Base-by-base conservation (phyloP, 129 eudicot species). In the Artemisia argyi region DNA sequence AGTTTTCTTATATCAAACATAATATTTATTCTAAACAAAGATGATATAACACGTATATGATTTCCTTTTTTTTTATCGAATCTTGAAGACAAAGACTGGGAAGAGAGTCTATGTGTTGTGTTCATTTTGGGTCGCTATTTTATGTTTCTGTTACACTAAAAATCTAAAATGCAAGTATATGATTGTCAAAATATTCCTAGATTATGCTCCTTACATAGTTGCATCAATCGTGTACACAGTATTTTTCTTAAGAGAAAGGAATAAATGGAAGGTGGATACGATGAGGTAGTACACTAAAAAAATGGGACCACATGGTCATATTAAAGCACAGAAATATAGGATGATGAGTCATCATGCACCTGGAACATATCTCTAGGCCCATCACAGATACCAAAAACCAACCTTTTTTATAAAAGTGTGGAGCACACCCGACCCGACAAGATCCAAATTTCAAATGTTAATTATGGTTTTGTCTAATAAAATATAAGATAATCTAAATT, bases 331-430 rank as follows among this genome's bases (percentile, higher is more conserved):
- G 15, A 63, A 63, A 39, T 63, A n/a, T 16, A 63, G 68, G 68
- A 63, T 7, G 68, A 63, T 63, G 68, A 63, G 68, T 63, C 68
- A 63, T 44, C 68, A 63, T 39, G 51, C 51, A 63, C 68, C 50
- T 39, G 68, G 28, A 63, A 63, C 26, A 39, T 39, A 63, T 63
- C 68, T 39, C 28, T 39, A 35, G 52, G n/a, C 68, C n/a, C 68
- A 5, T 30, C 26, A 61, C 22, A 11, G 57, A 12, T 11, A 13
- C 6, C 14, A 12, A 35, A 63, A 63, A 24, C 66, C 66, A 12
- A 60, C 18, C 47, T 2, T 61, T 61, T 14, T 35, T 35, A 35
- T 35, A 4, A 35, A 13, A 51, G 2, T 11, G 17, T 51, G 16
- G 18, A 59, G 65, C 35, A 8, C 15, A 28, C 44, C 18, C 47